phyloP scores from a whole-genome alignment of 2,329 filamentous ascomycete species.

The Trichophyton schoenleinii region DNA sequence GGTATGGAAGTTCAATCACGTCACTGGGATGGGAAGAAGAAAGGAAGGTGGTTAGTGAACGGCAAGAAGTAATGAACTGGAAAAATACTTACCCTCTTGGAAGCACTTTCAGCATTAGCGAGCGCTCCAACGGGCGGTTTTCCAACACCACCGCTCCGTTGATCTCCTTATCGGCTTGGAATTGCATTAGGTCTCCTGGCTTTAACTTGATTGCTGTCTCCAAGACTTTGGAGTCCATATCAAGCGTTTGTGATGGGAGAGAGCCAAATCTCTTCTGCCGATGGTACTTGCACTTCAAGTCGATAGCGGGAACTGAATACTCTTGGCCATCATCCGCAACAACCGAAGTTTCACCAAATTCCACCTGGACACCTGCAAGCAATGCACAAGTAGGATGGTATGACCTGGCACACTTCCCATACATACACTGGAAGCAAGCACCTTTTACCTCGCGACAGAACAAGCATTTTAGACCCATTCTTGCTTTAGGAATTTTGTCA shows the following conservation, averaged over 20 bases:
- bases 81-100: slow-evolving; percentile 58
- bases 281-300: slow-evolving; percentile 91
- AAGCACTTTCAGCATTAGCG: slow-evolving; percentile 65
- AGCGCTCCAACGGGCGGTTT: slow-evolving; percentile 64
- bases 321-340: slow-evolving; percentile 84
- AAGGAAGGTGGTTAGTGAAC: not conserved
- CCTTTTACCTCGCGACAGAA: slow-evolving; percentile 90
- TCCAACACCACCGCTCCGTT: slow-evolving; percentile 82
- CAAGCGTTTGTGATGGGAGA: slow-evolving; percentile 54
- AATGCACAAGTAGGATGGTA: slow-evolving; percentile 94
- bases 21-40: slow-evolving; percentile 19
- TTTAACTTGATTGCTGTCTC: slow-evolving; percentile 57
- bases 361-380: slow-evolving; percentile 80
- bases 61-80: slow-evolving; percentile 21
- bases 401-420: slow-evolving; percentile 82
- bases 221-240: slow-evolving; percentile 55
- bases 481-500: slow-evolving; percentile 69
- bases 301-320: slow-evolving; percentile 82
- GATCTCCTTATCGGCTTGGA: slow-evolving; percentile 75
- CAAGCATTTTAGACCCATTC: slow-evolving; percentile 82
- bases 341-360: slow-evolving; percentile 72
- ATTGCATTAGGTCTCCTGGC: slow-evolving; percentile 66
- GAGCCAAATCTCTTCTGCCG: slow-evolving; percentile 74
- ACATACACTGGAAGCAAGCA: slow-evolving; percentile 93
- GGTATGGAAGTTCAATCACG: slow-evolving; percentile 50